Percentiles rank a stretch among this genome's conserved stretches.
Evolutionary conservation across 2,329 filamentous ascomycete genomes (phyloP).

Genomic region (Colletotrichum tanaceti): DNA sequence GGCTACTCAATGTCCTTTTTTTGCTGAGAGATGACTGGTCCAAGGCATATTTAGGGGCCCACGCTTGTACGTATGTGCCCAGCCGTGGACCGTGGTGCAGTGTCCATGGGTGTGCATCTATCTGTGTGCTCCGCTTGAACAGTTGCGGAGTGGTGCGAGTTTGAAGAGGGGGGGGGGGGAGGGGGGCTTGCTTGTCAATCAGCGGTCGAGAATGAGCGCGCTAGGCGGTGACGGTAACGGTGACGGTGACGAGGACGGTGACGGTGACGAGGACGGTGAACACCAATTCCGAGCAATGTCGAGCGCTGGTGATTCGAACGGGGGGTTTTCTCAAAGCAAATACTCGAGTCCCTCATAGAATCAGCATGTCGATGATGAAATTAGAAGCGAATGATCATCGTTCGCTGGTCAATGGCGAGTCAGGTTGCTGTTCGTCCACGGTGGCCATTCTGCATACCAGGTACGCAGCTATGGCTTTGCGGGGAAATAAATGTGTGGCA

Average conservation of each 20-base stretch:
- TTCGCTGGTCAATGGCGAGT: too few species aligned
- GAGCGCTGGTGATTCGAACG: background rate
- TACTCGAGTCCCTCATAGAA: background rate
- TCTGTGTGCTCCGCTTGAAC: background rate
- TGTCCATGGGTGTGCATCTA: background rate
- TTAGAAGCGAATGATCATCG: background rate
- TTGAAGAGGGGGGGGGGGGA: background rate
- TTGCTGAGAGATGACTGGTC: background rate
- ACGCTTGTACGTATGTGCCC: background rate
- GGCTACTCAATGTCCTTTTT: conserved; percentile 5
- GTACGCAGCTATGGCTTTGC: background rate
- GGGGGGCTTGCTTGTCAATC: background rate
- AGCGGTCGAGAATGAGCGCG: background rate
- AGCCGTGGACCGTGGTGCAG: too few species aligned
- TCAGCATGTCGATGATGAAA: background rate
- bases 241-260: too few species aligned
- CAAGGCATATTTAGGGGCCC: background rate
- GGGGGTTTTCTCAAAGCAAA: background rate
- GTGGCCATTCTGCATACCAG: too few species aligned
- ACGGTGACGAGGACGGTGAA: conserved; percentile 1
- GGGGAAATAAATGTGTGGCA: background rate
- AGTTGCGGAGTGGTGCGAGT: background rate
- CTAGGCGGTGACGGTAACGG: conserved; percentile 5
- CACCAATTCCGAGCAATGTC: background rate
- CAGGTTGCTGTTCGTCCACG: too few species aligned